Conservation (phyloP, 1,139 yeast species). For the Yamadazyma triangularis region DNA sequence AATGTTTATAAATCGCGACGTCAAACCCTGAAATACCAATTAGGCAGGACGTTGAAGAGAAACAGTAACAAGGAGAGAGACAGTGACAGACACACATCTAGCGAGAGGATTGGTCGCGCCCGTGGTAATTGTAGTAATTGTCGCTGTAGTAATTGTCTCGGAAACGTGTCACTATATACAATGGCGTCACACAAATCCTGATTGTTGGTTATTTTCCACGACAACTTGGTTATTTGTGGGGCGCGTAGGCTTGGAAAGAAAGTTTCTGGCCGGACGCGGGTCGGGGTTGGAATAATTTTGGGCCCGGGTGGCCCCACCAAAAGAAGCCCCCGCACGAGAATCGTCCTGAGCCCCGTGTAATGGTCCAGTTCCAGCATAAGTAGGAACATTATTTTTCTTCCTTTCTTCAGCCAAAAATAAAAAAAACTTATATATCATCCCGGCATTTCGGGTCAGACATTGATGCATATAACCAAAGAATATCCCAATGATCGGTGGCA, state of each 20-base stretch:
- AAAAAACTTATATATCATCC: slow-evolving; percentile 55
- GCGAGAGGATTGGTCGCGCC: no score
- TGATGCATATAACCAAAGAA: slow-evolving; percentile 76
- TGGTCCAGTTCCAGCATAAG: slow-evolving; percentile 20
- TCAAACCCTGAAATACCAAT: neutral
- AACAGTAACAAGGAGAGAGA: no score
- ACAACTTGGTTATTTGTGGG: slow-evolving; percentile 10
- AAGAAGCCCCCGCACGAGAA: no score
- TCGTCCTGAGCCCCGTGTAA: no score
- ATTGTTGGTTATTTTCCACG: slow-evolving; percentile 23
- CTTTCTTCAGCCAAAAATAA: slow-evolving; percentile 34
- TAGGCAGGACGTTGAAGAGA: no score
- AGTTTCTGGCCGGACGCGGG: slow-evolving; percentile 5
- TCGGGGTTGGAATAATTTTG: slow-evolving; percentile 7
- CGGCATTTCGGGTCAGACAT: slow-evolving; percentile 88
- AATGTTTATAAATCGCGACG: neutral
- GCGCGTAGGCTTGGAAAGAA: no score
- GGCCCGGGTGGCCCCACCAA: no score
- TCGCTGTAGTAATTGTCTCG: no score
- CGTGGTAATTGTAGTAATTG: no score
- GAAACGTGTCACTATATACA: neutral
- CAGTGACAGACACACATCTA: no score
- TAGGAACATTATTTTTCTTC: slow-evolving; percentile 16
- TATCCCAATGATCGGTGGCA: slow-evolving; percentile 77
- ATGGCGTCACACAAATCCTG: slow-evolving; percentile 21